These are phyloP conservation scores for Hymenoscyphus linearis DNA, from an alignment of 2,329 filamentous ascomycete genomes.

Conservation along the genomic window DNA sequence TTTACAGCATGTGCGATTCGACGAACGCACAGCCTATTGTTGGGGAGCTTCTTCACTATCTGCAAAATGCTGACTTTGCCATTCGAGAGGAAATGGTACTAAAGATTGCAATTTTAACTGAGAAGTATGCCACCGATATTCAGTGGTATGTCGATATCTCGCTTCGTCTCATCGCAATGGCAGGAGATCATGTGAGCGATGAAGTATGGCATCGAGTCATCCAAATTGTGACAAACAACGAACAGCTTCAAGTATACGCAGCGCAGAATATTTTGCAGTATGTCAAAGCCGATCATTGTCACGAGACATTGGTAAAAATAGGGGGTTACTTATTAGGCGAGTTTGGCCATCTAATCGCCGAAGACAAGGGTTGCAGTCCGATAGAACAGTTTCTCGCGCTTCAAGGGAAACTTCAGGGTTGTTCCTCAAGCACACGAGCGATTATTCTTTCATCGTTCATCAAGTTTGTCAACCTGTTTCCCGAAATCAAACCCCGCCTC, in stretches of 20 bases:
- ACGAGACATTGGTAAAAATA: constrained; percentile 97
- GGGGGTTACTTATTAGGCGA: constrained; percentile 94
- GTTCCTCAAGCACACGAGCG: constrained; percentile 82
- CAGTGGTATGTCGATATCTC: constrained; percentile 99
- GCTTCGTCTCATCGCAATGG: constrained; percentile 87
- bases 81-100: constrained; percentile 99
- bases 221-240: constrained; percentile 98
- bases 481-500: constrained; percentile 95
- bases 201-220: constrained; percentile 99
- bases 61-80: constrained; percentile 94
- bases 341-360: constrained; percentile 93
- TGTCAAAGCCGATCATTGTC: constrained; percentile 86
- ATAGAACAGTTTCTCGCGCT: constrained; percentile 96
- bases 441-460: constrained; percentile 94
- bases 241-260: constrained; percentile 94
- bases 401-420: constrained; percentile 82
- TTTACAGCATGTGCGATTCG: constrained; percentile 99
- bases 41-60: constrained; percentile 84
- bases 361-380: constrained; percentile 85
- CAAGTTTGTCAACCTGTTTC: constrained; percentile 97
- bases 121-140: constrained; percentile 96
- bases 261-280: constrained; percentile 91
- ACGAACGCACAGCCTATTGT: constrained; percentile 94
- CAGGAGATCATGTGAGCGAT: constrained; percentile 96
- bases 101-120: constrained; percentile 96